Evolutionary conservation across 352 stramenopile genomes (phyloP).

Genomic region (Achlya hypogyna): DNA sequence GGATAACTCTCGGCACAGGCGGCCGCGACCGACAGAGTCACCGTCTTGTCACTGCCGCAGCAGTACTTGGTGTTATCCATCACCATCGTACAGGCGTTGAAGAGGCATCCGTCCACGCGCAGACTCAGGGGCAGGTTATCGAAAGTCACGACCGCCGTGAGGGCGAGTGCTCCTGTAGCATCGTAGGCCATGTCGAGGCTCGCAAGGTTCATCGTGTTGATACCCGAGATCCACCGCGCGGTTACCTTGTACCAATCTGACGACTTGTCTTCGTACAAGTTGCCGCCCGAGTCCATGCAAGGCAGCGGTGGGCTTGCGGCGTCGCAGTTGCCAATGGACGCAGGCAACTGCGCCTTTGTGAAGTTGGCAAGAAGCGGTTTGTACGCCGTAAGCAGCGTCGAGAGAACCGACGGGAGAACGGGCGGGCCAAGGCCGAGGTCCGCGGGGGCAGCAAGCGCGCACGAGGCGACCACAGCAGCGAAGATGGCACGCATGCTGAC

Average conservation of each 20-base stretch:
- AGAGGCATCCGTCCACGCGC: constrained; percentile 5
- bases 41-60: constrained; percentile 12
- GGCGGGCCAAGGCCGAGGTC: not conserved
- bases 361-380: constrained; percentile 11
- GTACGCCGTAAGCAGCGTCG: not conserved
- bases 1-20: constrained; percentile 11
- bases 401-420: not conserved
- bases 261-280: constrained; percentile 1
- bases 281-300: constrained; percentile 14
- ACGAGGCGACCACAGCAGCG: not conserved
- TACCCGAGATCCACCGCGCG: constrained; percentile 14
- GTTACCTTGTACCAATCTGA: constrained; percentile 11
- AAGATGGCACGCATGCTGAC: not conserved
- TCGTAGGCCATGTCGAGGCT: constrained; percentile 4
- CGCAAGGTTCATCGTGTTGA: constrained; percentile 11
- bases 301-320: constrained; percentile 6
- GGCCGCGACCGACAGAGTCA: not conserved
- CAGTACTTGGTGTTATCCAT: constrained; percentile 13
- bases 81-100: not conserved
- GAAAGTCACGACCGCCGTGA: constrained; percentile 8
- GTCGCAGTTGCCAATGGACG: constrained; percentile 17
- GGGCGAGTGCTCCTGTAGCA: not conserved
- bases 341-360: not conserved
- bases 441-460: not conserved
- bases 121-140: constrained; percentile 14